Base-by-base conservation (phyloP, 768 basidiomycete species). In the Panus rudis region DNA sequence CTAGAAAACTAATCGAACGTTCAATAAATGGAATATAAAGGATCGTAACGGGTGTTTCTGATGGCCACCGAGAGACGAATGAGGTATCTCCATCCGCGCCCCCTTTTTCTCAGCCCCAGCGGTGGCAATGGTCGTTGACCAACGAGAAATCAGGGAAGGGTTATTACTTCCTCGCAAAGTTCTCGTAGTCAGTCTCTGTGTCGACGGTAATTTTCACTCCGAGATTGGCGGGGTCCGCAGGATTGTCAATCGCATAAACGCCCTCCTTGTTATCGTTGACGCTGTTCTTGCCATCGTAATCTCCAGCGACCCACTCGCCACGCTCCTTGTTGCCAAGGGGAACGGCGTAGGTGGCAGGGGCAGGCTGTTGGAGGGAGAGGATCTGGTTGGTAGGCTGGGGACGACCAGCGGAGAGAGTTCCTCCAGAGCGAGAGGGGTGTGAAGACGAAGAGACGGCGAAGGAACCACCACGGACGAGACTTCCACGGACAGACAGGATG, bases 401-500 rank as follows among this genome's bases (percentile, higher is more conserved):
- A 46, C 55, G 51, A 45, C 43, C 42, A 24, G 58, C 51, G 13
- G 56, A 55, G 49, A 56, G 53, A 20, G 61, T 58, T 27, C 57
- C 56, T 40, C 48, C 51, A 4, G 61, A 59, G 49, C 58, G 60
- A 23, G 52, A 50, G 38, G 41, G 43, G 25, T 48, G 39, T 6
- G 47, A 44, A n/a, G 50, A 26, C 22, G 52, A 49, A 24, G 46
- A 42, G 41, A 54, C 73, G 13, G 77, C 75, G 58, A 88, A 90
- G 34, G 72, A 69, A 17, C 88, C 88, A 31, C 88, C 88, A 31
- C 73, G 62, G 19, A 67, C 72, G 59, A 90, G 84, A 20, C 76
- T 60, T n/a, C 87, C 88, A 42, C 84, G 80, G 39, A 91, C 81
- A 48, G 77, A 75, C 54, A 92, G 83, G 50, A 92, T 72, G 69